Evolutionary conservation across 2,329 filamentous ascomycete species (phyloP), one percentile per base, ranked within the genome.

Genomic region (Aquanectria penicillioides): DNA sequence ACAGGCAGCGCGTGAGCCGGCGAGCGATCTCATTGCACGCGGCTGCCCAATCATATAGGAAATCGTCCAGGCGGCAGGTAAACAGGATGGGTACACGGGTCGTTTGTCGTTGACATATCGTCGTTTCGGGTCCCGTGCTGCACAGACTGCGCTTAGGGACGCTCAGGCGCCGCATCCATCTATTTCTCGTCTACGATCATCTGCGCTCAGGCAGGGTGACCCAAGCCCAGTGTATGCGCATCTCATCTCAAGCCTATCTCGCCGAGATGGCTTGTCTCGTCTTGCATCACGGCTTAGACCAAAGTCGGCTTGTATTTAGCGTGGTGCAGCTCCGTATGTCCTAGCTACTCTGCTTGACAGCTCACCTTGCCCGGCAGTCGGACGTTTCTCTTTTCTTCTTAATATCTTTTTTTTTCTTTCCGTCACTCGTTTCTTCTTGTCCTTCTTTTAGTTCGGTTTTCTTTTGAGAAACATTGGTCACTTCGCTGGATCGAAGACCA

Each of bases 131-230:
- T 33, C 29, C 6, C 2, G 29, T 18, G 17, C n/a, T 17, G 33
- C 33, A 49, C 46, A 37, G 33, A 49, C 46, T 46, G 33, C 33
- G 46, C 46, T 49, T 26, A 12, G 46, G 20, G 46, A 34, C 46
- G 31, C 46, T 49, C 46, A 38, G 46, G 23, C 46, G 22, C 34
- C 34, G 31, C 20, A 20, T 34, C 20, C 33, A 38, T 38, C 31
- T 49, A 38, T 33, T 11, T 46, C 31, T 49, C 46, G 33, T 49
- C 33, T 38, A 29, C 33, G 17, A 49, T 38, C 33, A 15, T 38
- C 31, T 29, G 22, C 46, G 46, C 46, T 49, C 46, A 25, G 23
- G 46, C 46, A 18, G 15, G 31, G 22, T n/a, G 31, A 37, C 15
- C 31, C 6, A 10, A 13, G 46, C 5, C 31, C 46, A 37, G 29